phyloP scores from a whole-genome alignment of 2,329 filamentous ascomycete genomes.

The Coniochaeta sp. region DNA sequence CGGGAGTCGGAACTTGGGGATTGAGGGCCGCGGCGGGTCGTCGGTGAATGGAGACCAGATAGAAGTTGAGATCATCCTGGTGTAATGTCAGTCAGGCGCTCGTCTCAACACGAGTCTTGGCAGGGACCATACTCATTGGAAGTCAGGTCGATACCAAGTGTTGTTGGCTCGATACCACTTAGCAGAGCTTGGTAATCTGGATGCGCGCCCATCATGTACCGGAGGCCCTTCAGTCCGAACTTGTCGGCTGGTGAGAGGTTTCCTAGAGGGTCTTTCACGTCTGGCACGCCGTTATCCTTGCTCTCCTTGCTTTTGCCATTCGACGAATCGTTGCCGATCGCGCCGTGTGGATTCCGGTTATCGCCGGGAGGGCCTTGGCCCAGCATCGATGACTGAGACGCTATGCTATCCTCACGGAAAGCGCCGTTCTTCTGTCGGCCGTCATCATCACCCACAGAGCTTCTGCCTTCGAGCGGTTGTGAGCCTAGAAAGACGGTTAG shows the following conservation, averaged over 20 bases:
- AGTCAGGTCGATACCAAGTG: slow-evolving; percentile 50
- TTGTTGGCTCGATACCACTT: slow-evolving; percentile 49
- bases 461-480: slow-evolving; percentile 37
- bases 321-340: slow-evolving; percentile 37
- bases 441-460: slow-evolving; percentile 33
- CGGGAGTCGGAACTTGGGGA: slow-evolving; percentile 51
- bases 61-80: slow-evolving; percentile 49
- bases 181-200: slow-evolving; percentile 56
- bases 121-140: slow-evolving; percentile 45
- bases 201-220: slow-evolving; percentile 56
- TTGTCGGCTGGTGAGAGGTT: slow-evolving; percentile 57
- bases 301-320: slow-evolving; percentile 31
- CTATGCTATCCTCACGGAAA: slow-evolving; percentile 35
- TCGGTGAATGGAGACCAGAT: slow-evolving; percentile 57
- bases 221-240: slow-evolving; percentile 58
- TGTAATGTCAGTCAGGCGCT: not conserved
- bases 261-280: slow-evolving; percentile 49
- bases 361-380: slow-evolving; percentile 27
- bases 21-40: slow-evolving; percentile 46
- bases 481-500: slow-evolving; percentile 21
- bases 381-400: slow-evolving; percentile 24
- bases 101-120: not conserved
- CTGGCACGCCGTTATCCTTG: slow-evolving; percentile 28
- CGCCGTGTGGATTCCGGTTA: slow-evolving; percentile 33
- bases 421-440: slow-evolving; percentile 34